phyloP scores from a whole-genome alignment of 2,329 filamentous ascomycete species.

The Talaromyces sp. region DNA sequence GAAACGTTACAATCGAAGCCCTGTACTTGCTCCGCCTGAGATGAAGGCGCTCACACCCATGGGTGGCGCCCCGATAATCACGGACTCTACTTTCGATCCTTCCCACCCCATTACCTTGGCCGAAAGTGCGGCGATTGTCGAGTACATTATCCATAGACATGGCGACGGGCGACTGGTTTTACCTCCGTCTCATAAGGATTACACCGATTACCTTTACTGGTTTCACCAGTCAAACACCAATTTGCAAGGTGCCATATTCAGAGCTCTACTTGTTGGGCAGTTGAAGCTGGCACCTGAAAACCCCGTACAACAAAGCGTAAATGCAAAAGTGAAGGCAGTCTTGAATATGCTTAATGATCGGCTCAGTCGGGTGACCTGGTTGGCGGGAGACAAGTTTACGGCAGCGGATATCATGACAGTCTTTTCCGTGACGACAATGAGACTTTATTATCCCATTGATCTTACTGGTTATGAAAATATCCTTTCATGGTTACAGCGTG shows the following conservation, averaged over 20 bases:
- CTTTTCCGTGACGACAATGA: conserved; percentile 59
- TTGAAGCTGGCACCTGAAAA: conserved; percentile 26
- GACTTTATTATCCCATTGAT: conserved; percentile 49
- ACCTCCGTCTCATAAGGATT: conserved; percentile 46
- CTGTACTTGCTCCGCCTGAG: conserved; percentile 40
- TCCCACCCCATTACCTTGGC: conserved; percentile 44
- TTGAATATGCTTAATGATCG: conserved; percentile 50
- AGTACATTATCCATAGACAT: conserved; percentile 59
- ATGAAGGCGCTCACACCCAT: conserved; percentile 48
- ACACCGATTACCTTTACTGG: conserved; percentile 63
- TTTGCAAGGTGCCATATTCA: conserved; percentile 40
- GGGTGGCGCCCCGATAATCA: conserved; percentile 59
- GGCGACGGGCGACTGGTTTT: conserved; percentile 50
- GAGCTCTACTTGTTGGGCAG: conserved; percentile 35
- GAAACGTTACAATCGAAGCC: conserved; percentile 45
- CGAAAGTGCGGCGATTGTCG: conserved; percentile 58
- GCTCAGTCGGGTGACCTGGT: conserved; percentile 49
- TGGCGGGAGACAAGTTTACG: conserved; percentile 61
- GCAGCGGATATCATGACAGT: conserved; percentile 64
- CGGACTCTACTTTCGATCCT: conserved; percentile 47
- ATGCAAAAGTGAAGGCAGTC: conserved; percentile 34
- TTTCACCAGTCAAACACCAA: conserved; percentile 56
- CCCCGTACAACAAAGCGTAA: conserved; percentile 27
- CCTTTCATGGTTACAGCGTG: conserved; percentile 46
- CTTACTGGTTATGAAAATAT: conserved; percentile 44